A percentile compares a stretch with the other conserved stretches of the same genome.
Evolutionary conservation across 2,329 filamentous ascomycete species (phyloP).

Genomic region (Coleophoma eucalyptorum): DNA sequence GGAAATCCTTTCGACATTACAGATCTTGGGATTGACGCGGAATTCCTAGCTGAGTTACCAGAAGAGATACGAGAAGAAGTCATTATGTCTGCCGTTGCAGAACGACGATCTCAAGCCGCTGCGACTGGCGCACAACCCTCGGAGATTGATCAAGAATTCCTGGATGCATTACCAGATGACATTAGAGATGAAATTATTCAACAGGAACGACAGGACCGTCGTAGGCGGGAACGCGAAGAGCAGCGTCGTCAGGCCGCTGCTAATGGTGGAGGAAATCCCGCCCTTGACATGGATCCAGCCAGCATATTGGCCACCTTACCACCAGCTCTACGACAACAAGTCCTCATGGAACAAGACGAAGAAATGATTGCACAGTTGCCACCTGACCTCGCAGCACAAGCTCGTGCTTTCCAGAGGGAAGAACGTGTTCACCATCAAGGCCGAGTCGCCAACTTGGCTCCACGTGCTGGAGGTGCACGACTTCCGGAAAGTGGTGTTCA

Average conservation of each 20-base stretch:
- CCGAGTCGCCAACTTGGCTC: conserved; percentile 29
- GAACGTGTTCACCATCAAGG: conserved; percentile 19
- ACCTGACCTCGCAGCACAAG: conserved; percentile 81
- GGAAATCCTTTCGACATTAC: conserved; percentile 92
- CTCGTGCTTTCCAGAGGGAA: conserved; percentile 61
- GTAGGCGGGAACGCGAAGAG: conserved; percentile 81
- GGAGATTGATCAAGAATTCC: conserved; percentile 88
- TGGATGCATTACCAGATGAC: conserved; percentile 87
- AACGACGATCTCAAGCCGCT: conserved; percentile 74
- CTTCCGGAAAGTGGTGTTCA: conserved; percentile 21
- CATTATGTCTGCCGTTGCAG: conserved; percentile 83
- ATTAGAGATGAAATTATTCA: conserved; percentile 87
- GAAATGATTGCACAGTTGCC: conserved; percentile 81
- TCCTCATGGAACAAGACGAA: conserved; percentile 88
- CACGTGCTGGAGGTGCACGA: conserved; percentile 45
- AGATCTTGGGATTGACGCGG: conserved; percentile 86
- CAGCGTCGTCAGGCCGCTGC: conserved; percentile 62
- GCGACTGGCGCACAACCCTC: conserved; percentile 69
- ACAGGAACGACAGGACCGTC: conserved; percentile 84
- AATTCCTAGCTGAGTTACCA: conserved; percentile 94
- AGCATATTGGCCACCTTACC: conserved; percentile 91
- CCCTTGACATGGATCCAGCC: conserved; percentile 77
- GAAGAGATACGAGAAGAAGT: conserved; percentile 97
- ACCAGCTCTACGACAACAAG: conserved; percentile 76
- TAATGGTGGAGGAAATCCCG: conserved; percentile 46